A percentile compares a stretch with the other conserved stretches of the same genome.
Conservation (phyloP, 2,329 filamentous ascomycete genomes). For the Botrytis tulipae region DNA sequence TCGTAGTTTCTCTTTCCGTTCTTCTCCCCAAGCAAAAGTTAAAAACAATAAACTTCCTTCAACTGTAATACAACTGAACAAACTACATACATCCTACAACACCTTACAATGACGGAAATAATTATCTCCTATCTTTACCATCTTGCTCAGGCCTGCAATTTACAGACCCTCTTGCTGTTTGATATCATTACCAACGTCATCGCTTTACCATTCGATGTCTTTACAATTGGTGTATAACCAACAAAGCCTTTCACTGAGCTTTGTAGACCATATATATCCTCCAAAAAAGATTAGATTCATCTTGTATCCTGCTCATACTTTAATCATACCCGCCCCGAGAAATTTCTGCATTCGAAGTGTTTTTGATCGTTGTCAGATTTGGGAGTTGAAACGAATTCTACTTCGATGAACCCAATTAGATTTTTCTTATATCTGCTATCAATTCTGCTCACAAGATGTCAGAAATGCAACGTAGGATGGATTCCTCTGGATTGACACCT, state of each 20-base stretch:
- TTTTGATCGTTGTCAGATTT: not conserved
- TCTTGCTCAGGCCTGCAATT: not conserved
- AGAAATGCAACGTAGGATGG: not conserved
- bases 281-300: not conserved
- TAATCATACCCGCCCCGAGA: not conserved
- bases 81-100: not conserved
- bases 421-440: not conserved
- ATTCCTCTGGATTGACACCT: not conserved
- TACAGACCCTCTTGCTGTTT: not conserved
- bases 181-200: not conserved
- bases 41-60: not conserved
- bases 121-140: not conserved
- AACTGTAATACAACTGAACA: not conserved
- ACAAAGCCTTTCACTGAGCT: not conserved
- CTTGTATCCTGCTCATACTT: not conserved
- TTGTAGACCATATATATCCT: not conserved
- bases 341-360: not conserved
- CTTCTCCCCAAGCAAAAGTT: not conserved
- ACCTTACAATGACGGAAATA: accelerated
- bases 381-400: not conserved
- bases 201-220: not conserved
- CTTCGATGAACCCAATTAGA: not conserved
- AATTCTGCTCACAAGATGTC: not conserved
- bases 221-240: not conserved
- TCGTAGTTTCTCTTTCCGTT: not conserved